phyloP scores from a whole-genome alignment of 208 protist genomes.

The Trypanosoma melophagium region DNA sequence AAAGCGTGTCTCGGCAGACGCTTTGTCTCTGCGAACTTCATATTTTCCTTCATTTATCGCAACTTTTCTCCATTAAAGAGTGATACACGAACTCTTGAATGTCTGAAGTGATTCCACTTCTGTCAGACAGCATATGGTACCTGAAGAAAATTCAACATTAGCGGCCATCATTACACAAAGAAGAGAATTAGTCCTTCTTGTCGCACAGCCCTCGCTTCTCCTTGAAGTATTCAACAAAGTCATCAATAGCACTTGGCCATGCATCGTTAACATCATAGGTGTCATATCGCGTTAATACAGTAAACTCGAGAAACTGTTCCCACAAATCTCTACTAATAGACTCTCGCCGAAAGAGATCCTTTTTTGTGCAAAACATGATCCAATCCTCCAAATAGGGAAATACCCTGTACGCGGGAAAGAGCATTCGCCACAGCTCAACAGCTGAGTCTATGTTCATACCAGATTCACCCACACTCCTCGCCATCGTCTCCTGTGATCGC shows the following conservation, averaged over 20 bases:
- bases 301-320: slow-evolving; percentile 70
- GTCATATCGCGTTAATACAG: slow-evolving; percentile 44
- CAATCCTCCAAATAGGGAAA: slow-evolving; percentile 55
- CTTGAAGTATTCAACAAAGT: slow-evolving; percentile 68
- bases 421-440: slow-evolving; percentile 70
- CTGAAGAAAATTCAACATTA: too few species aligned
- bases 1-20: too few species aligned
- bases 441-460: slow-evolving; percentile 34
- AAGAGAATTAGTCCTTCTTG: slow-evolving; percentile 4
- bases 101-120: too few species aligned
- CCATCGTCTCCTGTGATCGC: slow-evolving; percentile 20
- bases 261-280: slow-evolving; percentile 63
- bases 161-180: too few species aligned
- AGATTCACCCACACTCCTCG: background rate
- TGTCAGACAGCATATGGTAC: too few species aligned
- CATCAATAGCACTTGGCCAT: slow-evolving; percentile 82
- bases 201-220: slow-evolving; percentile 1
- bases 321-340: slow-evolving; percentile 65
- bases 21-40: too few species aligned
- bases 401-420: slow-evolving; percentile 46
- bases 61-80: too few species aligned
- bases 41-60: too few species aligned
- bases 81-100: too few species aligned
- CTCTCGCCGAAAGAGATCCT: slow-evolving; percentile 28
- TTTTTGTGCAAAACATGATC: slow-evolving; percentile 51